phyloP scores from a whole-genome alignment of 768 basidiomycete species.

The Rossbeevera mucosa region DNA sequence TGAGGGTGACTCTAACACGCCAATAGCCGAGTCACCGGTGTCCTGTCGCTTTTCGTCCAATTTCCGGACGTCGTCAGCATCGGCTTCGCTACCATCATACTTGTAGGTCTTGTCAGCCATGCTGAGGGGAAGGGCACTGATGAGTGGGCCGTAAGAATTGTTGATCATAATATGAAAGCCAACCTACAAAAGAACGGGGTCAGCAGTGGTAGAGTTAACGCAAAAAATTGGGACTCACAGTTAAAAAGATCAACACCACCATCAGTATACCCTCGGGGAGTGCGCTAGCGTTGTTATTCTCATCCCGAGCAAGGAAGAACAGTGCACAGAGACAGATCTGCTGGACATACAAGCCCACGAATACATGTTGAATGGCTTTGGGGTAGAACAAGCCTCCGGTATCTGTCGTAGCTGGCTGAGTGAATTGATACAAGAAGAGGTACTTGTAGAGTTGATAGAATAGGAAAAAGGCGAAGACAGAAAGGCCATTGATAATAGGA shows the following conservation, averaged over 20 bases:
- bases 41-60: conserved; percentile 16
- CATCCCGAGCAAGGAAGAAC: conserved; percentile 81
- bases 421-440: conserved; percentile 75
- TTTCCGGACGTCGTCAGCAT: background rate
- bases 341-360: conserved; percentile 90
- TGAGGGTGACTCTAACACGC: conserved; percentile 6
- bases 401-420: conserved; percentile 63
- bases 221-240: conserved; percentile 47
- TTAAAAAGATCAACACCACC: conserved; percentile 79
- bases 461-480: conserved; percentile 73
- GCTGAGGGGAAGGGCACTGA: conserved; percentile 69
- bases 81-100: conserved; percentile 6
- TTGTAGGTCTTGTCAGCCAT: conserved; percentile 66
- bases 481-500: conserved; percentile 90
- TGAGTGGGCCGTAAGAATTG: conserved; percentile 76
- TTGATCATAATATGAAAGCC: conserved; percentile 72
- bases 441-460: conserved; percentile 87
- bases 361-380: conserved; percentile 87
- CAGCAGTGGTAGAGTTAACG: background rate
- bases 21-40: conserved; percentile 6
- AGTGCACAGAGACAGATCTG: conserved; percentile 80
- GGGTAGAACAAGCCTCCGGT: conserved; percentile 96
- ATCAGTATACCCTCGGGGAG: conserved; percentile 76
- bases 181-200: conserved; percentile 29
- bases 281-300: conserved; percentile 49